Evolutionary conservation across 2,329 filamentous ascomycete species (phyloP), one percentile per base, ranked within the genome.

Genomic region (Aspergillus bombycis): DNA sequence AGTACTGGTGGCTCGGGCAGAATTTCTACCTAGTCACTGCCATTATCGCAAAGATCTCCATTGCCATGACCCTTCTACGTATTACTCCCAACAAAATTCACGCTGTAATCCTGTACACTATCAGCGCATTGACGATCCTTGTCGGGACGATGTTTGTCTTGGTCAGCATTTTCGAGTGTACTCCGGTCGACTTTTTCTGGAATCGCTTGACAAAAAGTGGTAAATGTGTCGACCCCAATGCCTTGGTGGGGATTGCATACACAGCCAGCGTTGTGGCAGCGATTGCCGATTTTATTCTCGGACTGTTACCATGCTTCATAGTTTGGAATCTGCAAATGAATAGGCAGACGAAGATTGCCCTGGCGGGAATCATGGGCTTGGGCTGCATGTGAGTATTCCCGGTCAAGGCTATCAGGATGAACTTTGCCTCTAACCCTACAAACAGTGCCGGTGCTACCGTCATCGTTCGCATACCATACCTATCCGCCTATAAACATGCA

Each of bases 1-100:
- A 55, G 52, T 55, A 55, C 32, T 55, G 52, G 52, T 55, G 52
- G 52, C 52, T 55, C 4, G 52, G 52, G n/a, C 52, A 55, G 21
- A 55, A 38, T 21, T 55, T 55, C 14, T 55, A 55, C 32, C 14
- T 55, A 14, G 34, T 38, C 8, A 55, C 52, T 26, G 52, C 52
- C 32, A 26, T 55, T 26, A n/a, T 38, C 23, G 52, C 52, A 23
- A 55, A 55, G 36, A 10, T 55, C 19, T 55, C 52, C n/a, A 55
- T 55, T 32, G 52, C 52, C 32, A 55, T 55, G 52, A 55, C 52
- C 6, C 52, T 55, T 36, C 32, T 38, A 11, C 52, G 52, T 28
- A 55, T 55, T 28, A 55, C 52, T 32, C 28, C 30, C 52, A 38
- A 36, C 23, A 19, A 16, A 23, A 23, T 26, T 8, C 52, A 55